Conservation (phyloP, 345 rosid species). For the Eucalyptus pumila region DNA sequence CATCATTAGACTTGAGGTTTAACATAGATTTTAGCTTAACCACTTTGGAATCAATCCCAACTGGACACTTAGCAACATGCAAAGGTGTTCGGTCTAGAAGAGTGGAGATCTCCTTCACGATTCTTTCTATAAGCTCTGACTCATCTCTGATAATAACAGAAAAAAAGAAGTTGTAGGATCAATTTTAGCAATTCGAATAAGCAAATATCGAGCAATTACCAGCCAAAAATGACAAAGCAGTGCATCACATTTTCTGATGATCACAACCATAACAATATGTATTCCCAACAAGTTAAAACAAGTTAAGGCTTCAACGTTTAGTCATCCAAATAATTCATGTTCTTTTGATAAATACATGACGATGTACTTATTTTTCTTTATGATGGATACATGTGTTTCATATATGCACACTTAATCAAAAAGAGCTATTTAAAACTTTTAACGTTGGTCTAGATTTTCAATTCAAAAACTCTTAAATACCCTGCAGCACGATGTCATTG, state of each 20-base stretch:
- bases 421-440: no score
- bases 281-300: no score
- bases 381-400: not conserved
- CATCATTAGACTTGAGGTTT: not conserved
- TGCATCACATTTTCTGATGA: not conserved
- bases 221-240: rapidly evolving
- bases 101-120: not conserved
- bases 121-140: not conserved
- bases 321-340: no score
- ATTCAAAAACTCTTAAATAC: no score
- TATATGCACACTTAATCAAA: rapidly evolving
- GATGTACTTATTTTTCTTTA: not conserved
- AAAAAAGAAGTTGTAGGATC: no score
- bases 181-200: no score
- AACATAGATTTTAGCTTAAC: not conserved
- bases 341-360: not conserved
- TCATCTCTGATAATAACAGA: not conserved
- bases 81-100: not conserved
- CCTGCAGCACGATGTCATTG: not conserved
- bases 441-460: rapidly evolving
- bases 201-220: rapidly evolving
- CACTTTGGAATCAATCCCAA: not conserved
- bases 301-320: no score
- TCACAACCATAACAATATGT: not conserved
- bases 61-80: not conserved